Evolutionary conservation across 331 rosid genomes (phyloP).

Genomic region (Malus hybrid): DNA sequence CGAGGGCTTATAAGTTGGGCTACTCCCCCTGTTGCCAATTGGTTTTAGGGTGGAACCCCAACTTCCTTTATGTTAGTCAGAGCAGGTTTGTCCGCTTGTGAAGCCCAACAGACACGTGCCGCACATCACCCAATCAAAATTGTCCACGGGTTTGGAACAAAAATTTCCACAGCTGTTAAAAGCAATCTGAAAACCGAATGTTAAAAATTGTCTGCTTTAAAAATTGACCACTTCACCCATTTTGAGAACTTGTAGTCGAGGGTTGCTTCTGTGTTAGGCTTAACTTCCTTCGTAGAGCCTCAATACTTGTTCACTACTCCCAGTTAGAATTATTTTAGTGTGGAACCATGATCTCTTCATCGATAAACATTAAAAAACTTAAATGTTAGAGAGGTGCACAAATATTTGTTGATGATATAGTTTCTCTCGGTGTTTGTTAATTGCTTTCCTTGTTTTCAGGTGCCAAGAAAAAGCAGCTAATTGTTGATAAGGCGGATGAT

Average conservation of each 20-base stretch:
- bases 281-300: neutral
- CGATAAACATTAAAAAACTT: neutral
- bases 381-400: neutral
- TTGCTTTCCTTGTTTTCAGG: constrained; percentile 29
- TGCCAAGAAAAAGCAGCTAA: constrained; percentile 82
- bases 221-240: too few species aligned
- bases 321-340: neutral
- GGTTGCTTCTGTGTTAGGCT: neutral
- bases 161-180: neutral
- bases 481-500: constrained; percentile 73
- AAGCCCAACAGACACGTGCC: neutral
- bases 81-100: neutral
- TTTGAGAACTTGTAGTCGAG: neutral
- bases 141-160: neutral
- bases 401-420: too few species aligned
- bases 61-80: neutral
- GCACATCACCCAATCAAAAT: neutral
- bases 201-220: neutral
- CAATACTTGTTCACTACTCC: neutral
- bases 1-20: neutral
- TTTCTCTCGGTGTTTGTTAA: neutral
- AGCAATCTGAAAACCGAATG: neutral
- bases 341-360: neutral
- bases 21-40: neutral
- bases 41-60: neutral